Evolutionary conservation across 192 early-diverging fungal species (phyloP).

Genomic region (Jimgerdemannia lactiflua): DNA sequence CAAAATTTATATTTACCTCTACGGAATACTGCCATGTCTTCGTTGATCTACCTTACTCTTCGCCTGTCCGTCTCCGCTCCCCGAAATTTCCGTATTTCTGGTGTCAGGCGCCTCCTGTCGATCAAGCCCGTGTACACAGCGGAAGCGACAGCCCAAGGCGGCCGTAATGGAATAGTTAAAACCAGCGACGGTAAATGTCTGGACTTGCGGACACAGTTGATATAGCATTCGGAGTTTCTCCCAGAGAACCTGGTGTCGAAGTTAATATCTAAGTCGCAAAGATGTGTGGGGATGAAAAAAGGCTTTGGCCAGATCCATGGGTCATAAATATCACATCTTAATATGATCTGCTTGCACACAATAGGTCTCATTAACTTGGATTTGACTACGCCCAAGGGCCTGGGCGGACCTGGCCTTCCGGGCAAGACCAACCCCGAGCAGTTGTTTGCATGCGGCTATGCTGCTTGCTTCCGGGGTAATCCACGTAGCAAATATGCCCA

Average conservation of each 20-base stretch:
- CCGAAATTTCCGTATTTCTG: no score
- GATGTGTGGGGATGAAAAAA: no score
- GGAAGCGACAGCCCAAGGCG: constrained; percentile 39
- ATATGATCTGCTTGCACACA: not conserved
- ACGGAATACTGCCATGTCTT: no score
- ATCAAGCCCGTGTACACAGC: constrained; percentile 51
- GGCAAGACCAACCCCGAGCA: constrained; percentile 54
- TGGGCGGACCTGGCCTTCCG: constrained; percentile 41
- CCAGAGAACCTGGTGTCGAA: no score
- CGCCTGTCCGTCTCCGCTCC: no score
- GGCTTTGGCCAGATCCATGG: not conserved
- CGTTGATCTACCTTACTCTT: no score
- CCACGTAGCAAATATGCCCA: not conserved
- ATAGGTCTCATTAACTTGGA: constrained; percentile 32
- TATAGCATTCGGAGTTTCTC: not conserved
- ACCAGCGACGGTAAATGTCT: constrained; percentile 33
- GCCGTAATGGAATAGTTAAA: constrained; percentile 40
- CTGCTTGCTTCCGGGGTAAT: constrained; percentile 37
- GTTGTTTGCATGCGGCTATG: constrained; percentile 50
- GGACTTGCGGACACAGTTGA: constrained; percentile 4
- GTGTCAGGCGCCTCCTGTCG: no score
- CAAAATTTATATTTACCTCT: no score
- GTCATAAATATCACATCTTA: not conserved
- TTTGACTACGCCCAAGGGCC: constrained; percentile 45
- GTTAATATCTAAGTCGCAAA: no score